Conservation (phyloP, 805 yeast species). For the Metschnikowia reukaufii region DNA sequence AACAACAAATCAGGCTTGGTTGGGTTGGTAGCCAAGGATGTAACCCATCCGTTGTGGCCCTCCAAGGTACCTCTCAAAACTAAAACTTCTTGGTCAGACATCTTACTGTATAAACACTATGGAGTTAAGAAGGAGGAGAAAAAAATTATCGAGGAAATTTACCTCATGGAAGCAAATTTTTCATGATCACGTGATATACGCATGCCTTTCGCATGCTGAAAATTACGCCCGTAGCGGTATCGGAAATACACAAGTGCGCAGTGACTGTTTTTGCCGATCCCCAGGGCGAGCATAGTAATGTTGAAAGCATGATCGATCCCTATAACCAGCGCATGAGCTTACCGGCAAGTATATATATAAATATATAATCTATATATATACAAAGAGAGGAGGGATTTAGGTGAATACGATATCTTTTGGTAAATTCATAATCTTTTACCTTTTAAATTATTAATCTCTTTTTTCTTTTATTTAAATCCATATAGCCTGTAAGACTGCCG, state of each 20-base stretch:
- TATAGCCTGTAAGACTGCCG: too few species aligned
- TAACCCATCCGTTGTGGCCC: conserved; percentile 87
- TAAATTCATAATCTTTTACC: too few species aligned
- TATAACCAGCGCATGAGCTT: too few species aligned
- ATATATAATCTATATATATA: too few species aligned
- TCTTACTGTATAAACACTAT: conserved; percentile 24
- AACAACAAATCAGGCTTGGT: conserved; percentile 97
- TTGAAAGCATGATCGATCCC: neutral
- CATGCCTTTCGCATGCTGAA: conserved; percentile 15
- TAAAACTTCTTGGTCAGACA: conserved; percentile 93
- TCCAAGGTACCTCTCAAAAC: conserved; percentile 99
- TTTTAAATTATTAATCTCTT: too few species aligned
- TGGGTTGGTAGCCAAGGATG: conserved; percentile 96
- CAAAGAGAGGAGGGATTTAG: too few species aligned
- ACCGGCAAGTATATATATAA: too few species aligned
- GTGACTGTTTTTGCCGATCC: conserved; percentile 42
- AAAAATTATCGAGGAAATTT: conserved; percentile 6
- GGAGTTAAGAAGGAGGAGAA: conserved; percentile 7
- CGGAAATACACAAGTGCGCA: conserved; percentile 36
- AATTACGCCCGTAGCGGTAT: conserved; percentile 31
- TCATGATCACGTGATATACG: conserved; percentile 18
- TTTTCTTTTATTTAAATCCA: too few species aligned
- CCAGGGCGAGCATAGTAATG: neutral
- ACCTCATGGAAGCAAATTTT: conserved; percentile 15
- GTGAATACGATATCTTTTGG: too few species aligned